Base-by-base conservation (phyloP, 352 stramenopile species). In the Phytophthora brassicae region DNA sequence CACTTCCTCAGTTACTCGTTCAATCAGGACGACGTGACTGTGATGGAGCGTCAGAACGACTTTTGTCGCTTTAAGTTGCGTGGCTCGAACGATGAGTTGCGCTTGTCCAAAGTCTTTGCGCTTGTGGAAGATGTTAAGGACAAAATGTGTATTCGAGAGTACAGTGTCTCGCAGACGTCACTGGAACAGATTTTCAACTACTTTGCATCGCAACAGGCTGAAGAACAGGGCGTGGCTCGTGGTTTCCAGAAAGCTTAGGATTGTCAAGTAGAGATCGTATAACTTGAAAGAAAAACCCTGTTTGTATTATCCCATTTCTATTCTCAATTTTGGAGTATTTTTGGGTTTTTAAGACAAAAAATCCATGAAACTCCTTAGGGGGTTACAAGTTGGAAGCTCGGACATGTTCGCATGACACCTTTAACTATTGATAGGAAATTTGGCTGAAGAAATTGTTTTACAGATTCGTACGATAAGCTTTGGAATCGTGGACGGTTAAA, bases 181-280 rank as follows among this genome's bases (percentile, higher is more conserved):
- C 53, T 97, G 31, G 88, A 97, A 74, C 89, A 97, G 64, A 92
- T 97, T 20, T 97, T 97, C 71, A 95, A 97, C 62, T 72, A 65
- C 13, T 97, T 97, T 52, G 89, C 89, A 2, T 73, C 70, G 6
- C 70, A 94, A 39, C 88, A 96, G 58, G 28, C 56, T 6, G 74
- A 86, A 43, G 74, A 83, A 23, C 68, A 68, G 20, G 67, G 70
- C 19, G 64, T 74, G 3, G 70, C 70, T 49, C 70, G 70, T 50
- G 70, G 70, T 2, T 77, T 74, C 70, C 62, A 75, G 14, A 43
- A 66, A 9, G 52, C 59, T 29, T 65, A 60, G 26, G n/a, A n/a
- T n/a, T n/a, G n/a, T n/a, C n/a, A n/a, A n/a, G n/a, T n/a, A n/a
- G n/a, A n/a, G 8, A 41, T 46, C 14, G 17, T 38, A 60, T 66